A percentile compares a stretch with the other conserved stretches of the same genome.
phyloP scores from a whole-genome alignment of 495 filamentous ascomycete species.

The Lophium mytilinum region DNA sequence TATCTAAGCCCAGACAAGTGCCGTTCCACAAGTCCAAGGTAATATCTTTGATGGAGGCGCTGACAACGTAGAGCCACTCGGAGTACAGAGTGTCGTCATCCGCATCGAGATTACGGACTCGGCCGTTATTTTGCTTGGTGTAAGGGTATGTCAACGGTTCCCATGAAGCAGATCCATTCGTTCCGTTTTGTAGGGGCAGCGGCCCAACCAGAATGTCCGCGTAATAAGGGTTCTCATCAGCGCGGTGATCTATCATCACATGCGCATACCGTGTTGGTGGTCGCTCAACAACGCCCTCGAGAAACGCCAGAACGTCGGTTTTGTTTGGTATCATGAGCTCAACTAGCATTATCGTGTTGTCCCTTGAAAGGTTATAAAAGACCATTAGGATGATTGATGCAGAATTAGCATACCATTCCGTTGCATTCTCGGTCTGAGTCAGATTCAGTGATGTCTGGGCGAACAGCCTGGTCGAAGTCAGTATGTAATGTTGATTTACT shows the following conservation, averaged over 20 bases:
- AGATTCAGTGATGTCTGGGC: too few species aligned
- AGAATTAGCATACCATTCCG: too few species aligned
- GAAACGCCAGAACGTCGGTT: slow-evolving; percentile 40
- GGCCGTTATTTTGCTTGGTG: slow-evolving; percentile 23
- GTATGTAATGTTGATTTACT: too few species aligned
- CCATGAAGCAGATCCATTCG: slow-evolving; percentile 17
- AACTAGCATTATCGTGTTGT: too few species aligned
- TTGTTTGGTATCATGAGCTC: slow-evolving; percentile 48
- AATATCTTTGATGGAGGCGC: slow-evolving; percentile 33
- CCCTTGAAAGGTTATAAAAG: too few species aligned
- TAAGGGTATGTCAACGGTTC: slow-evolving; percentile 38
- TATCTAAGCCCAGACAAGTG: slow-evolving; percentile 26
- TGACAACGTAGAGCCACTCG: slow-evolving; percentile 8
- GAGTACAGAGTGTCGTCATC: slow-evolving; percentile 22
- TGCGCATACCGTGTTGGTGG: slow-evolving; percentile 42
- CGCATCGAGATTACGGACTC: slow-evolving; percentile 6
- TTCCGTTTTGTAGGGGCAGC: slow-evolving; percentile 37
- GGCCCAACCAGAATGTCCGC: slow-evolving; percentile 43
- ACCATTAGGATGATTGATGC: too few species aligned
- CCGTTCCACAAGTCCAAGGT: slow-evolving; percentile 32
- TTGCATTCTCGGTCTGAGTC: too few species aligned
- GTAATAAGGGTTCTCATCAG: slow-evolving; percentile 38
- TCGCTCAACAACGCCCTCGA: slow-evolving; percentile 31
- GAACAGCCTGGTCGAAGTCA: too few species aligned
- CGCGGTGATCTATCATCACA: slow-evolving; percentile 36